A percentile compares a stretch with the other conserved stretches of the same genome.
phyloP scores from a whole-genome alignment of 1,139 yeast species.

The Wickerhamomyces sp. region DNA sequence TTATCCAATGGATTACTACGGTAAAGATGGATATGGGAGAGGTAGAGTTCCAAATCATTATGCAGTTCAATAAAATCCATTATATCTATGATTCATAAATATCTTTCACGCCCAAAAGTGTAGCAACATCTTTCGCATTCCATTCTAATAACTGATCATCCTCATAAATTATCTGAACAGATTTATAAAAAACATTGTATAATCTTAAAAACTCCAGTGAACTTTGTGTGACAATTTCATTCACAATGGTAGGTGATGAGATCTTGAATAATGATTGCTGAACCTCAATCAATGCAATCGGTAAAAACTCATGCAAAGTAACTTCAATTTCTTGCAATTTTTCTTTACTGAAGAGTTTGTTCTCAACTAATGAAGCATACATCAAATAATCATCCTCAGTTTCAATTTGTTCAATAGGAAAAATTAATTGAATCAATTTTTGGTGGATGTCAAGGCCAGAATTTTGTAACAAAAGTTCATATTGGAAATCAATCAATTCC shows the following conservation, averaged over 20 bases:
- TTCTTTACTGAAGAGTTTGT: slow-evolving; percentile 49
- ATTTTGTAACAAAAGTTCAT: slow-evolving; percentile 39
- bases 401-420: slow-evolving; percentile 47
- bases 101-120: slow-evolving; percentile 56
- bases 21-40: slow-evolving; percentile 88
- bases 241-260: slow-evolving; percentile 59
- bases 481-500: slow-evolving; percentile 39
- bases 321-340: slow-evolving; percentile 39
- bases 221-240: slow-evolving; percentile 47
- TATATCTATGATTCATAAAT: slow-evolving; percentile 5
- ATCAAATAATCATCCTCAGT: slow-evolving; percentile 45
- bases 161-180: slow-evolving; percentile 31
- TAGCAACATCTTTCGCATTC: slow-evolving; percentile 57
- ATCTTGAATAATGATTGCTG: slow-evolving; percentile 52
- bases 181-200: slow-evolving; percentile 48
- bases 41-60: slow-evolving; percentile 59
- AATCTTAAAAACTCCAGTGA: slow-evolving; percentile 48
- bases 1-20: slow-evolving; percentile 96
- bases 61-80: slow-evolving; percentile 4
- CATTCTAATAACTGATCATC: slow-evolving; percentile 37
- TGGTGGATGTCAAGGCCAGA: slow-evolving; percentile 52
- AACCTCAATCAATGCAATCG: slow-evolving; percentile 57
- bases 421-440: slow-evolving; percentile 67
- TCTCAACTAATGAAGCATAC: slow-evolving; percentile 62
- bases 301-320: slow-evolving; percentile 46